Conservation (phyloP, 1,284 basidiomycete genomes). For the Leucoagaricus sp. region DNA sequence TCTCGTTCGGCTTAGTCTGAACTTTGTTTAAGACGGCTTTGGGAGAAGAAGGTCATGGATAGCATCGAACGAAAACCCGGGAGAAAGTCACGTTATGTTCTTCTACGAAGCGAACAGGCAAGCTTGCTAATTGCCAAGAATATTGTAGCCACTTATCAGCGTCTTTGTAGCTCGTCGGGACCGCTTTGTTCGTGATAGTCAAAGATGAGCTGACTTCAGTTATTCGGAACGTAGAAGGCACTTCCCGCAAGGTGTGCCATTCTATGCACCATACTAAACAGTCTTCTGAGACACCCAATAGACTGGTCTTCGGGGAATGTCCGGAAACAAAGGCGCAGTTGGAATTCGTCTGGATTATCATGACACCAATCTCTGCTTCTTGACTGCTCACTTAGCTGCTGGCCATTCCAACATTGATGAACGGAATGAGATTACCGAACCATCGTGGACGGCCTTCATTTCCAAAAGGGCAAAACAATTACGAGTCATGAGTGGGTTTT, state of each 20-base stretch:
- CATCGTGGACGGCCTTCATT: slow-evolving; percentile 81
- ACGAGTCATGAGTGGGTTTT: slow-evolving; percentile 81
- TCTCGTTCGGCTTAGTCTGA: neutral
- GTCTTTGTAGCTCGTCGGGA: slow-evolving; percentile 80
- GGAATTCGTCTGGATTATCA: slow-evolving; percentile 90
- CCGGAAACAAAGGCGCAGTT: slow-evolving; percentile 96
- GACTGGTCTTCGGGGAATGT: slow-evolving; percentile 96
- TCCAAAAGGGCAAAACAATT: slow-evolving; percentile 88
- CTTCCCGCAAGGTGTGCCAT: slow-evolving; percentile 78
- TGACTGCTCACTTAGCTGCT: slow-evolving; percentile 95
- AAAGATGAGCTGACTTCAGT: slow-evolving; percentile 75
- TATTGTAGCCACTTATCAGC: slow-evolving; percentile 6
- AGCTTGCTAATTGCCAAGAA: neutral
- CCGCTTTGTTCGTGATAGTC: slow-evolving; percentile 86
- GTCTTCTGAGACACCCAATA: slow-evolving; percentile 30
- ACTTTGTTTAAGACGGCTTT: slow-evolving; percentile 59
- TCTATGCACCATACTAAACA: slow-evolving; percentile 3
- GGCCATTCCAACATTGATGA: slow-evolving; percentile 90
- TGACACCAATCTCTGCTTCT: slow-evolving; percentile 92
- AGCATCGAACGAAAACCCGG: slow-evolving; percentile 72
- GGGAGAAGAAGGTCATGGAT: slow-evolving; percentile 86
- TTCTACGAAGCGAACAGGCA: slow-evolving; percentile 92
- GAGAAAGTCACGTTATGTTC: slow-evolving; percentile 75
- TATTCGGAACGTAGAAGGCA: slow-evolving; percentile 90
- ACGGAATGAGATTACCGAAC: slow-evolving; percentile 92